Evolutionary conservation across 2,329 filamentous ascomycete species (phyloP).

Genomic region (Pyrenophora graminea): DNA sequence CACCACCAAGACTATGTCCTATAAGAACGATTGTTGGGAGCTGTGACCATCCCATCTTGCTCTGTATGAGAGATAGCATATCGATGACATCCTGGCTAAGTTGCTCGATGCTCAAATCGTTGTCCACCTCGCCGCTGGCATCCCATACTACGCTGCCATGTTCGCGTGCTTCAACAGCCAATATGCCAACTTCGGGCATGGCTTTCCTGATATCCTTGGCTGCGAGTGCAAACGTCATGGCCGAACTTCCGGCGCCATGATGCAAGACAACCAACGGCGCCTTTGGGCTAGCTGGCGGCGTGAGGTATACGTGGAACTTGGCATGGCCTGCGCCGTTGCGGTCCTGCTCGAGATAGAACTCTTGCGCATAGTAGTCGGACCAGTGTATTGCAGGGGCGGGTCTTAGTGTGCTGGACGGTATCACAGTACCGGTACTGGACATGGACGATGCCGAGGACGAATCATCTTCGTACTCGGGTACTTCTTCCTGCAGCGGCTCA

Average conservation of each 20-base stretch:
- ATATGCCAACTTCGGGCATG: conserved; percentile 78
- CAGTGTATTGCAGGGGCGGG: conserved; percentile 68
- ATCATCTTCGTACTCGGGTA: conserved; percentile 56
- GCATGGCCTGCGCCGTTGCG: conserved; percentile 50
- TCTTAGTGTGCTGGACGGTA: conserved; percentile 74
- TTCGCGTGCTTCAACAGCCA: conserved; percentile 83
- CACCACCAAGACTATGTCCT: conserved; percentile 90
- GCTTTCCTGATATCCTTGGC: conserved; percentile 75
- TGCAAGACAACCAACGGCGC: conserved; percentile 91
- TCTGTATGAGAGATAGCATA: conserved; percentile 69
- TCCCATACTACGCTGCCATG: conserved; percentile 71
- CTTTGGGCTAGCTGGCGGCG: conserved; percentile 67
- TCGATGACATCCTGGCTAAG: conserved; percentile 73
- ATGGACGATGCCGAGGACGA: conserved; percentile 72
- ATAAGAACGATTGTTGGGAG: conserved; percentile 80
- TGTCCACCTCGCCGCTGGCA: conserved; percentile 43
- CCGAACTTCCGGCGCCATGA: conserved; percentile 92
- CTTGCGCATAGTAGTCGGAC: conserved; percentile 89
- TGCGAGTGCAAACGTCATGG: conserved; percentile 85
- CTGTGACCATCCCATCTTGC: conserved; percentile 71
- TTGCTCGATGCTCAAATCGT: conserved; percentile 73
- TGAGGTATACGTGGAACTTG: conserved; percentile 84
- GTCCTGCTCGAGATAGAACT: conserved; percentile 70
- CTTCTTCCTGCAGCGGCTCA: conserved; percentile 55
- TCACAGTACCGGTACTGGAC: conserved; percentile 89